A percentile compares a stretch with the other conserved stretches of the same genome.
Conservation (phyloP, 78 protist genomes). For the Creolimax fragrantissima region DNA sequence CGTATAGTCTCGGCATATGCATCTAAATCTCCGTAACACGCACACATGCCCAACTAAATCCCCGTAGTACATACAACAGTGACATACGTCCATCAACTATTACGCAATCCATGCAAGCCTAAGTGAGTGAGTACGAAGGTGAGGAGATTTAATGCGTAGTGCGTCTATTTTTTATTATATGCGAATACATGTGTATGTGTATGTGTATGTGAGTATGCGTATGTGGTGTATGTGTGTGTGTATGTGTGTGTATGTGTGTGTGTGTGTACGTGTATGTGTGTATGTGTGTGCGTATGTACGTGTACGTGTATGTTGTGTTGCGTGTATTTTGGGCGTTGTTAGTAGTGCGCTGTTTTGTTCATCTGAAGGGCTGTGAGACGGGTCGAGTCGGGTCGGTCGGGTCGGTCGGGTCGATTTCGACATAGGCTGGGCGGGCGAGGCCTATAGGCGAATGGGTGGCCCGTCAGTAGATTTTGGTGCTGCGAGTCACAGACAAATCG, state of each 20-base stretch:
- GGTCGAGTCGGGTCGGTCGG: too few species aligned
- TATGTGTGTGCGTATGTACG: not conserved
- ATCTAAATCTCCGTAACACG: not conserved
- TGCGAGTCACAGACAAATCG: not conserved
- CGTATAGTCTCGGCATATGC: not conserved
- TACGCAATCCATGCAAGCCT: not conserved
- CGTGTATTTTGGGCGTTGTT: not conserved
- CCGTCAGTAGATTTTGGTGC: not conserved
- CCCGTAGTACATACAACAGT: too few species aligned
- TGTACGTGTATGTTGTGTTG: not conserved
- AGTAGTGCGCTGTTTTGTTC: not conserved
- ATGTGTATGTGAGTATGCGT: not conserved
- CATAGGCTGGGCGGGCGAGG: not conserved
- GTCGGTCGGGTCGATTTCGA: too few species aligned
- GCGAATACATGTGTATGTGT: not conserved
- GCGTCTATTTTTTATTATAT: not conserved
- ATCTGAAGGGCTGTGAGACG: too few species aligned
- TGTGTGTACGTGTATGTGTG: not conserved
- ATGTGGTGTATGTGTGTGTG: not conserved
- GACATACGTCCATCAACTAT: too few species aligned
- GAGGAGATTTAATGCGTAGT: not conserved
- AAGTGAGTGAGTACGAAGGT: not conserved
- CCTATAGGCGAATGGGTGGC: not conserved
- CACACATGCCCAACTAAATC: not conserved
- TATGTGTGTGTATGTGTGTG: not conserved